These are phyloP conservation scores for Parmelia sp. DNA, from an alignment of 495 filamentous ascomycete species.

Conservation along the genomic window DNA sequence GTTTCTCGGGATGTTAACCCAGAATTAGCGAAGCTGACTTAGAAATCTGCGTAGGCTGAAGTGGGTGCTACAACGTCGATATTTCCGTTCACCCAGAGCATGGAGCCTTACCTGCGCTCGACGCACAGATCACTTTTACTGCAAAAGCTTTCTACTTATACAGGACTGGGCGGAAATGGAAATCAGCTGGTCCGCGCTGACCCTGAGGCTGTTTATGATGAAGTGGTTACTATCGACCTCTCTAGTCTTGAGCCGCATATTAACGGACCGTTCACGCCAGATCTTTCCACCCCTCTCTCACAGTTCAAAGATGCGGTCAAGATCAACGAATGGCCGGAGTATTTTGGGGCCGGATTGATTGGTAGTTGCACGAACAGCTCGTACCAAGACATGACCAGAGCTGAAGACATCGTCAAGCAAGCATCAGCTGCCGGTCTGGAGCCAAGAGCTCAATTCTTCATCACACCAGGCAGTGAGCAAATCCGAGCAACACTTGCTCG, in stretches of 20 bases:
- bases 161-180: neutral
- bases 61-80: conserved; percentile 94
- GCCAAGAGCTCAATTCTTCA: conserved; percentile 85
- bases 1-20: conserved; percentile 13
- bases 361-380: conserved; percentile 98
- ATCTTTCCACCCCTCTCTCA: conserved; percentile 86
- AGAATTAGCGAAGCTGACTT: neutral
- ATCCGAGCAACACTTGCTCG: conserved; percentile 88
- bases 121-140: conserved; percentile 69
- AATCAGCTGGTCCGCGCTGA: conserved; percentile 59
- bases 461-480: conserved; percentile 94
- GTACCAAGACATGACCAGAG: conserved; percentile 95
- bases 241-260: conserved; percentile 90
- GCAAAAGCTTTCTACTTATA: conserved; percentile 54
- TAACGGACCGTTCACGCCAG: conserved; percentile 95
- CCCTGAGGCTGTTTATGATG: conserved; percentile 74
- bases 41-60: conserved; percentile 50
- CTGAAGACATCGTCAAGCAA: conserved; percentile 86
- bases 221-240: conserved; percentile 86
- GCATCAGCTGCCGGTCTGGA: conserved; percentile 78
- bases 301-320: conserved; percentile 76
- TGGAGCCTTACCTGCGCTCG: conserved; percentile 70
- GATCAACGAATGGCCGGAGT: conserved; percentile 82
- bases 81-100: conserved; percentile 72
- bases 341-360: conserved; percentile 86